A percentile compares a stretch with the other conserved stretches of the same genome.
phyloP scores from a whole-genome alignment of 164 flowering plant genomes.

The Annona cherimola region DNA sequence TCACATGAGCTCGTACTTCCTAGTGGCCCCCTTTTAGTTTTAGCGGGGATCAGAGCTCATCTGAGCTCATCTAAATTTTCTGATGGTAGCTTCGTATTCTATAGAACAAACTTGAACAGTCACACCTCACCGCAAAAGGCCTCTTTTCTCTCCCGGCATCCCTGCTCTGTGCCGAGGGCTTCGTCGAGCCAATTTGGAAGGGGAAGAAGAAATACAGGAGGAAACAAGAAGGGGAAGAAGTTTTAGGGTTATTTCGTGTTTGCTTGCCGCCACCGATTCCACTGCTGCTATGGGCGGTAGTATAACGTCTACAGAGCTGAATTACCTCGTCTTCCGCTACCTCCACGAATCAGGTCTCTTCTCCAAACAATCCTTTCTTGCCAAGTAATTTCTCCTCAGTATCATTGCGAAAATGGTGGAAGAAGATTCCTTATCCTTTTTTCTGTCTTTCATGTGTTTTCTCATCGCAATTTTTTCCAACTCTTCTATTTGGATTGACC shows the following conservation, averaged over 20 bases:
- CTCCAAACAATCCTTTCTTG: not conserved
- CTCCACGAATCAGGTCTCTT: conserved; percentile 49
- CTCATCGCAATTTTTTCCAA: not conserved
- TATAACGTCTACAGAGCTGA: conserved; percentile 39
- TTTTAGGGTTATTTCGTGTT: not conserved
- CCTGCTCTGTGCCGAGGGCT: too few relatives aligned
- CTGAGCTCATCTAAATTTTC: too few relatives aligned
- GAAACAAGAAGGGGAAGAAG: not conserved
- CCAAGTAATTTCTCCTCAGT: not conserved
- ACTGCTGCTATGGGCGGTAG: not conserved
- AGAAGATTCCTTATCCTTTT: not conserved
- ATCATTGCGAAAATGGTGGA: too few relatives aligned
- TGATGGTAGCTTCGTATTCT: too few relatives aligned
- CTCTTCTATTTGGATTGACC: not conserved
- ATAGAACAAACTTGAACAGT: too few relatives aligned
- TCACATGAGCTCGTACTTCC: too few relatives aligned
- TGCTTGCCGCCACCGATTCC: not conserved
- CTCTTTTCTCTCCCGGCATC: too few relatives aligned
- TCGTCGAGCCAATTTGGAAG: too few relatives aligned
- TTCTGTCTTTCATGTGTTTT: not conserved
- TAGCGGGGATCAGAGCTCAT: too few relatives aligned
- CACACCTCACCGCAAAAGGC: too few relatives aligned
- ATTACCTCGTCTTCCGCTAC: conserved; percentile 46
- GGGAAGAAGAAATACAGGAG: not conserved
- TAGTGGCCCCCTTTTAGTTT: too few relatives aligned